phyloP scores from a whole-genome alignment of 768 basidiomycete genomes.

The Kwoniella pini region DNA sequence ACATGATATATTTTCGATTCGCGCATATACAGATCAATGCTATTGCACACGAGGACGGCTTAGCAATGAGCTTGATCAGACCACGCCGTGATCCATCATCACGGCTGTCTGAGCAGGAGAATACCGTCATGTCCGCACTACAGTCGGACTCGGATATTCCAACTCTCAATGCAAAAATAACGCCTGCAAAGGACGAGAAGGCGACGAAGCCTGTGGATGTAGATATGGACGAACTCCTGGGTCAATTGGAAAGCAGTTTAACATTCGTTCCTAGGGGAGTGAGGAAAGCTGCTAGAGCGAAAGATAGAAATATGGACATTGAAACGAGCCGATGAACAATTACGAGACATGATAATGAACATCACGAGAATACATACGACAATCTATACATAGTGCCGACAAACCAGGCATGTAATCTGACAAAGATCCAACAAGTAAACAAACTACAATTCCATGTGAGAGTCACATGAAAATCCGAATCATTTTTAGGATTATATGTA shows the following conservation, averaged over 20 bases:
- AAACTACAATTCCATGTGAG: too few species aligned
- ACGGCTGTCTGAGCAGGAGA: background rate
- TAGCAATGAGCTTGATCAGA: constrained; percentile 37
- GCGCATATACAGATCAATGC: constrained; percentile 39
- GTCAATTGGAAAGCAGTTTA: constrained; percentile 30
- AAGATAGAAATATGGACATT: constrained; percentile 8
- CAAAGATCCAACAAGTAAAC: too few species aligned
- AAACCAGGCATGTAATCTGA: too few species aligned
- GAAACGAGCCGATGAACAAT: background rate
- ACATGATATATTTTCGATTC: background rate
- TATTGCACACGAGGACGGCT: constrained; percentile 40
- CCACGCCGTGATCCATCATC: constrained; percentile 20
- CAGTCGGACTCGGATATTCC: too few species aligned
- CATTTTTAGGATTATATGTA: too few species aligned
- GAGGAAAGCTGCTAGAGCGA: constrained; percentile 33
- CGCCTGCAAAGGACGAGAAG: too few species aligned
- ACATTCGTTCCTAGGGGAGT: constrained; percentile 40
- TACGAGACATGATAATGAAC: too few species aligned
- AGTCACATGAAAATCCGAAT: too few species aligned
- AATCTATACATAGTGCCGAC: too few species aligned
- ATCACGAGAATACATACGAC: too few species aligned
- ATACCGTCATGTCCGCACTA: too few species aligned
- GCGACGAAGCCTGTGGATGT: constrained; percentile 19
- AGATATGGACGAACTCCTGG: constrained; percentile 42
- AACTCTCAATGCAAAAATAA: too few species aligned